Percentiles rank a stretch among this genome's conserved stretches.
Evolutionary conservation across 768 basidiomycete species (phyloP).

Genomic region (Dictyophora rubrovolvata): DNA sequence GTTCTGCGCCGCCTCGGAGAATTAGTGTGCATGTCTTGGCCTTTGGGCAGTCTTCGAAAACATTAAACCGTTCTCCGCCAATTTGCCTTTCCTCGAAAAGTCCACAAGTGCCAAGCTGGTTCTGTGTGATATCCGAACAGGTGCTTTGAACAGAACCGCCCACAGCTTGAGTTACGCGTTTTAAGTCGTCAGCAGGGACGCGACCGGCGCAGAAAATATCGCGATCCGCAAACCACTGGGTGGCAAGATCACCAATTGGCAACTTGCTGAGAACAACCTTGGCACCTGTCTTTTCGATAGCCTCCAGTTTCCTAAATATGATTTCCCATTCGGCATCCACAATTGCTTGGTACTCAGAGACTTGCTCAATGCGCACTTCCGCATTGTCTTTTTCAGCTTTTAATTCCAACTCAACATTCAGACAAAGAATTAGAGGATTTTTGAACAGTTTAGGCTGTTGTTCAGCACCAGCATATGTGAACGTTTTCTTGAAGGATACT

Average conservation of each 20-base stretch:
- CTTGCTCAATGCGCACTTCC: conserved; percentile 92
- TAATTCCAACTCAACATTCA: conserved; percentile 96
- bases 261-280: conserved; percentile 97
- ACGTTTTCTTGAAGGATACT: conserved; percentile 98
- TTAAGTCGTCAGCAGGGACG: conserved; percentile 80
- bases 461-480: conserved; percentile 97
- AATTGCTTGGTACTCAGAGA: conserved; percentile 97
- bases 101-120: conserved; percentile 93
- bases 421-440: conserved; percentile 80
- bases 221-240: conserved; percentile 98
- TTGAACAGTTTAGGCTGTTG: conserved; percentile 94
- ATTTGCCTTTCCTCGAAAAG: conserved; percentile 90
- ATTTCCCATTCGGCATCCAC: conserved; percentile 99
- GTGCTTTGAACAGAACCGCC: conserved; percentile 94
- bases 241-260: conserved; percentile 96
- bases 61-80: conserved; percentile 92
- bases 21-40: conserved; percentile 94
- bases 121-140: conserved; percentile 79
- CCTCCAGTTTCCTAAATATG: conserved; percentile 94
- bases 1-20: conserved; percentile 93
- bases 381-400: conserved; percentile 99
- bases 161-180: conserved; percentile 90
- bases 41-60: conserved; percentile 87
- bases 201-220: conserved; percentile 99
- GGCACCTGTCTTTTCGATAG: conserved; percentile 92